Percentiles rank a stretch among this genome's conserved stretches.
Conservation (phyloP, 805 yeast genomes). For the Kluyveromyces dobzhanskii region DNA sequence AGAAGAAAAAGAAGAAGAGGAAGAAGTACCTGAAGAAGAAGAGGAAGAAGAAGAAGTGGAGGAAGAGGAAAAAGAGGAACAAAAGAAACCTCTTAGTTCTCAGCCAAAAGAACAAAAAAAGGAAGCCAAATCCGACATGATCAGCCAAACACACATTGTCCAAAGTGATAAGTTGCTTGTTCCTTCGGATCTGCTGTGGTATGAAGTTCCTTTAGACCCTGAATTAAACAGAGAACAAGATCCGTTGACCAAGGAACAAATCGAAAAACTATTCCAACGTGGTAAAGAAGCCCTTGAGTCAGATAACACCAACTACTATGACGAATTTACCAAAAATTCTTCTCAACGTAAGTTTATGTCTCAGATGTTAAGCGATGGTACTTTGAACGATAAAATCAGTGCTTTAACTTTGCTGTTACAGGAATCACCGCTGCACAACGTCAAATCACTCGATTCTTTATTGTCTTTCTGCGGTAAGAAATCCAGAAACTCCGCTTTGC, state of each 20-base stretch:
- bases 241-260: slow-evolving; percentile 39
- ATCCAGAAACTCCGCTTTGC: slow-evolving; percentile 86
- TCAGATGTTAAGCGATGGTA: slow-evolving; percentile 85
- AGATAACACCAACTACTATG: slow-evolving; percentile 65
- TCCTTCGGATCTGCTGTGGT: slow-evolving; percentile 71
- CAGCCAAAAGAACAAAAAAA: slow-evolving; percentile 16
- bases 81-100: slow-evolving; percentile 15
- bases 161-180: slow-evolving; percentile 47
- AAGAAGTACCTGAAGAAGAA: slow-evolving; percentile 19
- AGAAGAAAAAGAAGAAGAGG: slow-evolving; percentile 18
- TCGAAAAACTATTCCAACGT: slow-evolving; percentile 52
- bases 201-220: slow-evolving; percentile 42
- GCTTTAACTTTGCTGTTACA: slow-evolving; percentile 88
- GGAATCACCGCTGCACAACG: slow-evolving; percentile 88
- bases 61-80: slow-evolving; percentile 16
- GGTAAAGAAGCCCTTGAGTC: slow-evolving; percentile 58
- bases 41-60: slow-evolving; percentile 14
- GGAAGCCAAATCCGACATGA: slow-evolving; percentile 25
- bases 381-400: slow-evolving; percentile 88
- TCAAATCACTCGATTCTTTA: slow-evolving; percentile 74
- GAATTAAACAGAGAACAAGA: slow-evolving; percentile 19
- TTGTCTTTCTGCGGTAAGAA: slow-evolving; percentile 78
- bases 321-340: slow-evolving; percentile 64
- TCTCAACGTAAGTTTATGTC: slow-evolving; percentile 84
- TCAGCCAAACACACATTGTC: slow-evolving; percentile 34